These are phyloP conservation scores for Leccinum aurantiacum DNA, from an alignment of 768 basidiomycete species.

Conservation along the genomic window DNA sequence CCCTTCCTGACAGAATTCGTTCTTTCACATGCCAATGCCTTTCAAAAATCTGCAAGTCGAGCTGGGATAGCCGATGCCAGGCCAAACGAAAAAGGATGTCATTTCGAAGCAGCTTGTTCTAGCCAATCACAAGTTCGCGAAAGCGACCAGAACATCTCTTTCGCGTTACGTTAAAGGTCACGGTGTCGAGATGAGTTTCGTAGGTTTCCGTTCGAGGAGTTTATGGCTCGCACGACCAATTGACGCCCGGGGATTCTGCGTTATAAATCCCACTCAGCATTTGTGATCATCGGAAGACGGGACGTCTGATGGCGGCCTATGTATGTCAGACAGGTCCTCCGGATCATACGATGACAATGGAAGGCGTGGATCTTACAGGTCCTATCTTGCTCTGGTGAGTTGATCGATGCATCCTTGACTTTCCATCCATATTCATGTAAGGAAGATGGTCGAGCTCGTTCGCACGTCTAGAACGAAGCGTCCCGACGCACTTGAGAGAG, in stretches of 20 bases:
- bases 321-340: background rate
- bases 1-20: conserved; percentile 41
- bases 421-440: background rate
- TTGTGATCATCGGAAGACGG: no score
- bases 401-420: background rate
- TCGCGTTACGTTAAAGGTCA: background rate
- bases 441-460: conserved; percentile 5
- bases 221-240: background rate
- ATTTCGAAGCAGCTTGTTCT: background rate
- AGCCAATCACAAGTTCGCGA: background rate
- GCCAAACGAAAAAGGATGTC: background rate
- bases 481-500: background rate
- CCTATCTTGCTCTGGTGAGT: background rate
- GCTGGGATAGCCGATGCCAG: conserved; percentile 39
- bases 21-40: conserved; percentile 43
- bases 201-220: background rate
- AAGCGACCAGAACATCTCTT: background rate
- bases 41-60: conserved; percentile 19
- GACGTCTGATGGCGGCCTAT: background rate
- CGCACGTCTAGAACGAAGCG: background rate
- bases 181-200: background rate
- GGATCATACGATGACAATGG: conserved; percentile 12
- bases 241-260: background rate
- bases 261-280: background rate
- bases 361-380: conserved; percentile 13